These are phyloP conservation scores for Hansenula lynferdii DNA, from an alignment of 1,139 yeast genomes.

Conservation along the genomic window DNA sequence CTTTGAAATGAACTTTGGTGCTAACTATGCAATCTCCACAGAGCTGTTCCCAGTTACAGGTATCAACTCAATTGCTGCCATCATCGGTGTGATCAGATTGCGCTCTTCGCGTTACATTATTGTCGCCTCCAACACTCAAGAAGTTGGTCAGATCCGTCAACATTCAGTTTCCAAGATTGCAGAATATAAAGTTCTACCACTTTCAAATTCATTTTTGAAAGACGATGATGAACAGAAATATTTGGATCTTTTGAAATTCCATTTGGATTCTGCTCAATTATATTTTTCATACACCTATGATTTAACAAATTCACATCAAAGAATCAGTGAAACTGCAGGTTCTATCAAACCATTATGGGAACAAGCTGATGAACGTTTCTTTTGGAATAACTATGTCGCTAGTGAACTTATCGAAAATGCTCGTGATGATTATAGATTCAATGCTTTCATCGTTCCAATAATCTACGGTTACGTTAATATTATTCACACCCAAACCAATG, in stretches of 20 bases:
- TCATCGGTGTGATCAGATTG: conserved; percentile 69
- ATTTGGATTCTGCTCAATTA: conserved; percentile 69
- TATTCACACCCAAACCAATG: conserved; percentile 47
- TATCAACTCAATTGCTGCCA: conserved; percentile 49
- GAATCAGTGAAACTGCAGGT: conserved; percentile 24
- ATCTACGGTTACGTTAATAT: conserved; percentile 78
- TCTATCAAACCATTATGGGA: conserved; percentile 21
- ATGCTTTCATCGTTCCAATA: conserved; percentile 64
- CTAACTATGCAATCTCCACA: conserved; percentile 1
- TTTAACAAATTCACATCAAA: conserved; percentile 76
- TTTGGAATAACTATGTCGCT: conserved; percentile 80
- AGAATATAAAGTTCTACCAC: conserved; percentile 56
- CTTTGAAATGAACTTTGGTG: no score
- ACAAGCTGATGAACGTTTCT: conserved; percentile 65
- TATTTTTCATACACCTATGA: conserved; percentile 75
- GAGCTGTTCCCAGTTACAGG: conserved; percentile 32
- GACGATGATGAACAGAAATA: conserved; percentile 56
- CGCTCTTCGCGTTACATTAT: conserved; percentile 42
- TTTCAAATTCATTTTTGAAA: conserved; percentile 28
- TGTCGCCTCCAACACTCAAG: conserved; percentile 54
- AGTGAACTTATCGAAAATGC: conserved; percentile 49
- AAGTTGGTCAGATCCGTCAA: conserved; percentile 62
- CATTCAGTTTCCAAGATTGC: conserved; percentile 56
- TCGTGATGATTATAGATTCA: conserved; percentile 30
- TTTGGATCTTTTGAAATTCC: conserved; percentile 58